phyloP scores from a whole-genome alignment of 2,329 filamentous ascomycete species.

The Verticillium alfalfae region DNA sequence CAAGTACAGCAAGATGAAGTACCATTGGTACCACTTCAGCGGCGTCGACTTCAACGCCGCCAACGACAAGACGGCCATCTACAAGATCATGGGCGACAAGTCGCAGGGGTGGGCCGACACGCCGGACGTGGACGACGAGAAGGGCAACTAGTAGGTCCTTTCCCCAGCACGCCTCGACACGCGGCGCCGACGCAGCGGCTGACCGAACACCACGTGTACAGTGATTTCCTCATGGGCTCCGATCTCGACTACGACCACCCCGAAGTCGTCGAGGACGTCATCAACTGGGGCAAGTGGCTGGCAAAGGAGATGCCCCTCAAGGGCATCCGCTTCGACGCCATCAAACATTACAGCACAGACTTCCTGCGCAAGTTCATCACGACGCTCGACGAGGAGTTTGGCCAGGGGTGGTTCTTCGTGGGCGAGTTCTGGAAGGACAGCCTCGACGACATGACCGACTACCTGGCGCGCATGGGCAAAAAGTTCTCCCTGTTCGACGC shows the following conservation, averaged over 20 bases:
- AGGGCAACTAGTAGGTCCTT: conserved; percentile 54
- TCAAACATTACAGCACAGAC: conserved; percentile 65
- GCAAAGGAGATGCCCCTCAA: conserved; percentile 52
- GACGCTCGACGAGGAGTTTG: conserved; percentile 42
- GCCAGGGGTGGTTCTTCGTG: conserved; percentile 28
- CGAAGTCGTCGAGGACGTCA: conserved; percentile 59
- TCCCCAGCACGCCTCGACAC: too few species aligned
- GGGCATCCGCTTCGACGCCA: conserved; percentile 67
- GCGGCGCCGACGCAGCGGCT: conserved; percentile 18
- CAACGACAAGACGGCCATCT: conserved; percentile 58
- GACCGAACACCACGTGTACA: conserved; percentile 44
- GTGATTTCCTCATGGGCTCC: conserved; percentile 66
- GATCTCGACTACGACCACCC: conserved; percentile 61
- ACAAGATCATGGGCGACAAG: conserved; percentile 56
- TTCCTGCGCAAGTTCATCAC: conserved; percentile 62
- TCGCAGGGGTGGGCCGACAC: conserved; percentile 59
- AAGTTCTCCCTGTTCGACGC: conserved; percentile 61
- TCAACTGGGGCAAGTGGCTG: conserved; percentile 65
- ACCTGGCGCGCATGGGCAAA: conserved; percentile 40
- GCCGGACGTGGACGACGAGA: conserved; percentile 51
- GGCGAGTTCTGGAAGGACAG: conserved; percentile 34
- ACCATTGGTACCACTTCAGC: conserved; percentile 65
- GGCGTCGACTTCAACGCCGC: conserved; percentile 63
- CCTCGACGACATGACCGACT: conserved; percentile 23
- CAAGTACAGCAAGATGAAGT: conserved; percentile 58